A percentile compares a stretch with the other conserved stretches of the same genome.
Conservation (phyloP, 495 filamentous ascomycete genomes). For the Oleoguttula mirabilis region DNA sequence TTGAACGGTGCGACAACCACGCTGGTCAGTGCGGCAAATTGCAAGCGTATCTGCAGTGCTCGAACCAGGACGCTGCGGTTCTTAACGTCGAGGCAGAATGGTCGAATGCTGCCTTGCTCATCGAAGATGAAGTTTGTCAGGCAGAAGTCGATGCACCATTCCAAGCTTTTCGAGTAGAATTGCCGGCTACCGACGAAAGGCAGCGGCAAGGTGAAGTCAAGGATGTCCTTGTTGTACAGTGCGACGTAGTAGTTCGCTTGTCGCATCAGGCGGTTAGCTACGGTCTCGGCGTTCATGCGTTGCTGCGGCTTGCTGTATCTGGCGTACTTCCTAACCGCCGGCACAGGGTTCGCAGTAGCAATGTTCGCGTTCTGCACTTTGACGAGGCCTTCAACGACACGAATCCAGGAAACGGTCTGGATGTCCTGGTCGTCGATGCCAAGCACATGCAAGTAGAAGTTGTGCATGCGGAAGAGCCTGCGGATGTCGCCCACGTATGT, state of each 20-base stretch:
- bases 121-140: slow-evolving; percentile 93
- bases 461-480: slow-evolving; percentile 62
- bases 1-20: slow-evolving; percentile 74
- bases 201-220: slow-evolving; percentile 74
- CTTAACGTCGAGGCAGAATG: slow-evolving; percentile 68
- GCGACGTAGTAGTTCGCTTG: slow-evolving; percentile 95
- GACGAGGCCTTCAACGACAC: slow-evolving; percentile 83
- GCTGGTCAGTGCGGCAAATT: slow-evolving; percentile 74
- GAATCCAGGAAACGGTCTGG: slow-evolving; percentile 93
- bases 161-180: slow-evolving; percentile 66
- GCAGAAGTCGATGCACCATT: slow-evolving; percentile 80
- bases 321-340: slow-evolving; percentile 52
- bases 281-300: slow-evolving; percentile 90
- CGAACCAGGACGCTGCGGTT: slow-evolving; percentile 68
- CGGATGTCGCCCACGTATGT: slow-evolving; percentile 64
- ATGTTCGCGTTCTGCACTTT: slow-evolving; percentile 75
- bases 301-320: slow-evolving; percentile 72
- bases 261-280: slow-evolving; percentile 93
- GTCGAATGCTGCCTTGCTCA: slow-evolving; percentile 68
- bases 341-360: slow-evolving; percentile 56
- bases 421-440: slow-evolving; percentile 84
- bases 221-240: slow-evolving; percentile 86
- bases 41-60: slow-evolving; percentile 60
- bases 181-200: slow-evolving; percentile 71
- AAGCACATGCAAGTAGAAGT: slow-evolving; percentile 80